Evolutionary conservation across 2,329 filamentous ascomycete genomes (phyloP).

Genomic region (Botrytis medusae): DNA sequence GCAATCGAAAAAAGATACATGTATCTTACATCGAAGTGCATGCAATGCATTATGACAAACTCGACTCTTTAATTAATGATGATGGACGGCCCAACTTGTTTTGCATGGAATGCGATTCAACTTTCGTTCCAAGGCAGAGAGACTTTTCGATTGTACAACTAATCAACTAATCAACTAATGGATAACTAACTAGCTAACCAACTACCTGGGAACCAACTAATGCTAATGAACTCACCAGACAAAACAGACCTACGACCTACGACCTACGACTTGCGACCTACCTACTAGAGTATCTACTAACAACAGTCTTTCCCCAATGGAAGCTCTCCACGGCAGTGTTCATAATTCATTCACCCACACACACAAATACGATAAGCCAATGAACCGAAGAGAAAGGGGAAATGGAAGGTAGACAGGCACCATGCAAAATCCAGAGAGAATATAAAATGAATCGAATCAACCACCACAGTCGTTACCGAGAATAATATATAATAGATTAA

Average conservation of each 20-base stretch:
- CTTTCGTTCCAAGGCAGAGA: neutral
- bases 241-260: too few species aligned
- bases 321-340: neutral
- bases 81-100: neutral
- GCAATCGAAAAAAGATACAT: neutral
- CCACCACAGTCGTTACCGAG: neutral
- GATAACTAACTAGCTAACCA: neutral
- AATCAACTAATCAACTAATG: neutral
- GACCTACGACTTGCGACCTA: too few species aligned
- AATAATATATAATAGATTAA: neutral
- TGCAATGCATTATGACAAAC: neutral
- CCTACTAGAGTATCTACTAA: neutral
- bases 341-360: too few species aligned
- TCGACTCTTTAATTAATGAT: neutral
- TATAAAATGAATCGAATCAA: too few species aligned
- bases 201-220: neutral
- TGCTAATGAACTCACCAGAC: neutral
- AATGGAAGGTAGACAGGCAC: neutral
- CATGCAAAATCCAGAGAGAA: too few species aligned
- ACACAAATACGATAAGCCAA: too few species aligned
- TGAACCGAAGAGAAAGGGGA: neutral
- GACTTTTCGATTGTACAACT: neutral
- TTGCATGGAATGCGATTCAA: neutral
- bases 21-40: neutral
- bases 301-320: neutral